Evolutionary conservation across 2,329 filamentous ascomycete genomes (phyloP).

Genomic region (Cordyceps pruinosa): DNA sequence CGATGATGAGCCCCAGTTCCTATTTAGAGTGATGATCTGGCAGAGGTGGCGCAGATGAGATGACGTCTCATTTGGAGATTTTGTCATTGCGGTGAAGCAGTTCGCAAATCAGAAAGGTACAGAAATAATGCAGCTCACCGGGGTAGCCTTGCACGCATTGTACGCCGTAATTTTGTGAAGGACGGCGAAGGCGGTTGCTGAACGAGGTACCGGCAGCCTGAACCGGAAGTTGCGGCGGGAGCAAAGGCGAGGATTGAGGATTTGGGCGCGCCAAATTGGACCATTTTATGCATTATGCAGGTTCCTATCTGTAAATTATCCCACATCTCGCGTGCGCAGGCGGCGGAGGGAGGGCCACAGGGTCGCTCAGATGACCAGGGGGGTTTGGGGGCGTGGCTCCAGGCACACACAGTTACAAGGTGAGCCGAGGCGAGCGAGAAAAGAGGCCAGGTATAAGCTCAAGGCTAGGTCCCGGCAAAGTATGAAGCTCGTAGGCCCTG

Average conservation of each 20-base stretch:
- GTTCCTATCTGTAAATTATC: slow-evolving; percentile 3
- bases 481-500: background rate
- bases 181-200: background rate
- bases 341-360: background rate
- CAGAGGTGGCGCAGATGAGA: background rate
- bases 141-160: slow-evolving; percentile 8
- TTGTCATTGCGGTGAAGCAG: slow-evolving; percentile 2
- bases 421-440: slow-evolving; percentile 4
- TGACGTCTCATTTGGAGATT: background rate
- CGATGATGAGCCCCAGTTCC: background rate
- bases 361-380: background rate
- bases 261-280: slow-evolving; percentile 6
- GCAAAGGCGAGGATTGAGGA: background rate
- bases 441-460: background rate
- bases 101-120: background rate
- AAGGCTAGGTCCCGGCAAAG: background rate
- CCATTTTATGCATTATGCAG: slow-evolving; percentile 12
- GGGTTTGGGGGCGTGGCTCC: background rate
- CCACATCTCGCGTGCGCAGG: slow-evolving; percentile 4
- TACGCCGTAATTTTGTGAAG: slow-evolving; percentile 2
- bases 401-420: background rate
- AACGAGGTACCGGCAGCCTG: background rate
- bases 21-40: background rate
- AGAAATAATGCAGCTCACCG: background rate
- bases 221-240: background rate